Evolutionary conservation across 192 early-diverging fungal species (phyloP), one percentile per base, ranked within the genome.

Genomic region (Dimargaris xerosporica): DNA sequence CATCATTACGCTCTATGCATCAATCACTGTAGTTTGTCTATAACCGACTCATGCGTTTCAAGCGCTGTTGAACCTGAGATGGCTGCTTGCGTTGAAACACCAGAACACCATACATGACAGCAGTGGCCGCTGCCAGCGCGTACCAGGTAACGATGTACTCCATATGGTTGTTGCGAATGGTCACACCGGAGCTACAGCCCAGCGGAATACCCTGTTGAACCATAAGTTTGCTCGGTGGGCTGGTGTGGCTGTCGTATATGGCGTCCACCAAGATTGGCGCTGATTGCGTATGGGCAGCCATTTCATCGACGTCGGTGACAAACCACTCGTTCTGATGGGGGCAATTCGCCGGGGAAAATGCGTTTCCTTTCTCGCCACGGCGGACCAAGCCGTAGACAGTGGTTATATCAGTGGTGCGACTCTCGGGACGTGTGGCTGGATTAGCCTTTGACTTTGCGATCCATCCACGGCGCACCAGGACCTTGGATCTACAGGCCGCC

Each of bases 111-210:
- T n/a, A 59, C 56, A 59, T 59, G 56, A 39, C 31, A 1, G 56
- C 56, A 16, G 56, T 59, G 17, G 39, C 28, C 31, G 31, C 29
- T 10, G 56, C 56, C 56, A 59, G 56, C 7, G 56, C 56, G 31
- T 82, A 95, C 93, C 93, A 96, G 30, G 93, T 96, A 30, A 93
- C 74, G 15, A 87, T 78, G 62, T 96, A 96, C 67, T 86, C 82
- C 30, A 91, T 69, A 65, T 96, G 93, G 64, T 84, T 82, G 67
- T 96, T 96, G 26, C 84, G 76, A 56, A 93, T 79, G 51, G 89
- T 85, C 39, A 92, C 80, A 39, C 76, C 74, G 39, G 83, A 74
- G 6, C 79, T 81, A 47, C 83, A 76, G 47, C 85, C 83, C 12
- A 91, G 72, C 2, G 93, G 93, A 51, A 88, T 75, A 17, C 85